These are phyloP conservation scores for Aspergillus latus DNA, from an alignment of 2,329 filamentous ascomycete species.

Conservation along the genomic window DNA sequence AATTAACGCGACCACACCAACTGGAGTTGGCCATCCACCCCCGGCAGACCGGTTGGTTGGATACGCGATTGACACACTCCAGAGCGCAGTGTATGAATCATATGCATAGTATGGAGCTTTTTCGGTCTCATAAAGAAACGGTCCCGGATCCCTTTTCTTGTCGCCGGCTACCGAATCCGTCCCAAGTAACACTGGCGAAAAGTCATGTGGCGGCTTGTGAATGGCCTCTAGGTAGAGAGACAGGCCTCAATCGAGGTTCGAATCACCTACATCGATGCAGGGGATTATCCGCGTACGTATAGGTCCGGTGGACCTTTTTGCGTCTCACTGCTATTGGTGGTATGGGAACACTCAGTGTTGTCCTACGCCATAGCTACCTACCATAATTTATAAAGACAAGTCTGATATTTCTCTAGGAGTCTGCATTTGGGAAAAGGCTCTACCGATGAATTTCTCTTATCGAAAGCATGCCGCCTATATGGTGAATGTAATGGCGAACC, in stretches of 20 bases:
- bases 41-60: no score
- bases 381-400: no score
- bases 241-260: background rate
- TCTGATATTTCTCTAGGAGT: background rate
- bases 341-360: background rate
- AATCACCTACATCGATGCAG: background rate
- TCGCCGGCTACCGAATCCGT: background rate
- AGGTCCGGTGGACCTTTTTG: no score
- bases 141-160: background rate
- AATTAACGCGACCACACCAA: background rate
- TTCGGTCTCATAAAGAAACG: background rate
- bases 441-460: background rate
- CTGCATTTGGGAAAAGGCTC: background rate
- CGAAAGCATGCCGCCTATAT: background rate
- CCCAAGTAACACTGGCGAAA: background rate
- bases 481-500: background rate
- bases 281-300: background rate
- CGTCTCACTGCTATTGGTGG: no score
- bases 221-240: background rate
- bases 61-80: no score
- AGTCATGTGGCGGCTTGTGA: background rate
- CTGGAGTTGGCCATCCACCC: background rate
- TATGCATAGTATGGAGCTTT: background rate
- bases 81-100: background rate
- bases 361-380: background rate